Percentiles rank a stretch among this genome's conserved stretches.
phyloP scores from a whole-genome alignment of 768 basidiomycete genomes.

The Russula abietina region DNA sequence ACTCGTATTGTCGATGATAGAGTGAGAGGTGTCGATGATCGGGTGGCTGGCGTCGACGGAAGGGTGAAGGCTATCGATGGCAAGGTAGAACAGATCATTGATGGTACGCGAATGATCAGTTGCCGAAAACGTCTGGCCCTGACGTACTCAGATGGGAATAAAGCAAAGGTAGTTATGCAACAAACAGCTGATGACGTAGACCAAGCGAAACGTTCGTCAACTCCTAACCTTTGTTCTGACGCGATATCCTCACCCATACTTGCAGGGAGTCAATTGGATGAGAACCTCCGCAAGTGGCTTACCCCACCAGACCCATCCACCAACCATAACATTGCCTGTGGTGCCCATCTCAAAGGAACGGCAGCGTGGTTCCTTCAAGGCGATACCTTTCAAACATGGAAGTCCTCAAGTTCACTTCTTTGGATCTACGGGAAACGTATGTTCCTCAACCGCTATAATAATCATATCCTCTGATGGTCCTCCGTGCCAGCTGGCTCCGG shows the following conservation, averaged over 20 bases:
- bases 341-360: background rate
- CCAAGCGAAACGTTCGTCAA: background rate
- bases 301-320: background rate
- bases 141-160: background rate
- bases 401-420: background rate
- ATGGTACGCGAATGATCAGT: background rate
- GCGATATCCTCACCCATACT: background rate
- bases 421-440: background rate
- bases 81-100: background rate
- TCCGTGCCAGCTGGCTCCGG: background rate
- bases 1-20: background rate
- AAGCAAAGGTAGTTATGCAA: background rate
- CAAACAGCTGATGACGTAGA: background rate
- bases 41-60: too few relatives aligned
- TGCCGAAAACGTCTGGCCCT: background rate
- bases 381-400: background rate
- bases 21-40: too few relatives aligned
- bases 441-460: background rate
- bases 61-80: too few relatives aligned
- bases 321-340: background rate
- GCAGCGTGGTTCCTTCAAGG: background rate
- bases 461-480: background rate
- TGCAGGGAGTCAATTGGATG: background rate
- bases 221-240: background rate
- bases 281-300: background rate